Base-by-base conservation (phyloP, 2,329 filamentous ascomycete genomes). In the Grosmannia clavigera region DNA sequence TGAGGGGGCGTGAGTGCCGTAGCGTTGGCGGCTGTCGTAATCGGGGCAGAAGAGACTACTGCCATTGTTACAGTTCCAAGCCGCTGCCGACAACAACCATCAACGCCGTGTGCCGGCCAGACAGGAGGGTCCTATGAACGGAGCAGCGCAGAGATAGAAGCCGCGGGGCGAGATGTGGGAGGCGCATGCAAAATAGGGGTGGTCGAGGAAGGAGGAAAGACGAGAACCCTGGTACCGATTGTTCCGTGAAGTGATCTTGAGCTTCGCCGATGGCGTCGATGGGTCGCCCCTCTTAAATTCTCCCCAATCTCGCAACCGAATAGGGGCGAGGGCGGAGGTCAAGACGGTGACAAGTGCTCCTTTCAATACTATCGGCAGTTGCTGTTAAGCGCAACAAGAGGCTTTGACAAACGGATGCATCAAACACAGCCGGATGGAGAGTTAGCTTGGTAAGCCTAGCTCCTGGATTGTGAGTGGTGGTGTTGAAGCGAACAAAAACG, bases 21-120 rank as follows among this genome's bases (percentile, higher is more conserved):
- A 58, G 50, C 22, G 25, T 54, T 51, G 43, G 48, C 57, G 27
- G 61, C 27, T 29, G 63, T 61, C 27, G 76, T 73, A 63, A 75
- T 75, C 63, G 76, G 75, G 65, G 72, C 73, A 65, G 78, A 71
- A 65, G 80, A 78, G 70, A 82, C 76, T 68, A 78, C 74, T 67
- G 80, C 76, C 80, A 82, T 82, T 64, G 52, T 61, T 67, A 58
- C 65, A 62, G 64, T 64, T 62, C 53, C 62, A 58, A 52, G n/a
- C 33, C 31, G 16, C 29, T 19, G n/a, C 19, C 29, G 33, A 29
- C 58, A 57, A 55, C 22, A 46, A 53, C n/a, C 59, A 62, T 59
- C 19, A 29, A 63, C 52, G 35, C 40, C 14, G 43, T 11, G 25
- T 55, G 35, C 3, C 43, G 55, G 27, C 29, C 25, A 33, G 25